Percentiles rank a stretch among this genome's conserved stretches.
Conservation (phyloP, 768 basidiomycete species). For the Hygrocybe coccinea region DNA sequence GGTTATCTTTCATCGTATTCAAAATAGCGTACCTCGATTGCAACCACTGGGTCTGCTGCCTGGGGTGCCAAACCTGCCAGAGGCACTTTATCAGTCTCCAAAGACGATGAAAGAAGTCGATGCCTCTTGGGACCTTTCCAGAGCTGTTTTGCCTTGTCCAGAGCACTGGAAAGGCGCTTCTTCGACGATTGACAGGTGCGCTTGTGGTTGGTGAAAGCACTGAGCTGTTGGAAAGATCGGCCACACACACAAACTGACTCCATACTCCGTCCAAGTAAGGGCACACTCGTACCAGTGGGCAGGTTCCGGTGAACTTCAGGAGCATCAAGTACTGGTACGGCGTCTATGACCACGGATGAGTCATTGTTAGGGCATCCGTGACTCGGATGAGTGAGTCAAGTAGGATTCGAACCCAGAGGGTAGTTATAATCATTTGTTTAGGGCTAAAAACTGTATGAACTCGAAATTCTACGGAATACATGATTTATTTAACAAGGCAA, state of each 20-base stretch:
- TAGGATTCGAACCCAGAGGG: too few species aligned
- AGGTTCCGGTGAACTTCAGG: constrained; percentile 1
- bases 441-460: too few species aligned
- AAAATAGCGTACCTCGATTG: not conserved
- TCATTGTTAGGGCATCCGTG: too few species aligned
- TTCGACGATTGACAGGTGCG: not conserved
- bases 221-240: not conserved
- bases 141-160: not conserved
- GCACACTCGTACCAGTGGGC: not conserved
- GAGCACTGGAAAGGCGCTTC: not conserved
- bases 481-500: too few species aligned
- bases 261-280: not conserved
- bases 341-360: too few species aligned
- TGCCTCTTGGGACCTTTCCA: not conserved
- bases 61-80: not conserved
- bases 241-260: not conserved
- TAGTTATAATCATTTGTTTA: too few species aligned
- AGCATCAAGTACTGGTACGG: too few species aligned
- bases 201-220: not conserved
- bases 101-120: not conserved
- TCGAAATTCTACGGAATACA: too few species aligned
- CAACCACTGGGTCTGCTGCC: not conserved
- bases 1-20: not conserved
- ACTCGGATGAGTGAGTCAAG: too few species aligned
- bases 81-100: not conserved